Conservation (phyloP, 2,329 filamentous ascomycete species). For the Microsporum audouinii region DNA sequence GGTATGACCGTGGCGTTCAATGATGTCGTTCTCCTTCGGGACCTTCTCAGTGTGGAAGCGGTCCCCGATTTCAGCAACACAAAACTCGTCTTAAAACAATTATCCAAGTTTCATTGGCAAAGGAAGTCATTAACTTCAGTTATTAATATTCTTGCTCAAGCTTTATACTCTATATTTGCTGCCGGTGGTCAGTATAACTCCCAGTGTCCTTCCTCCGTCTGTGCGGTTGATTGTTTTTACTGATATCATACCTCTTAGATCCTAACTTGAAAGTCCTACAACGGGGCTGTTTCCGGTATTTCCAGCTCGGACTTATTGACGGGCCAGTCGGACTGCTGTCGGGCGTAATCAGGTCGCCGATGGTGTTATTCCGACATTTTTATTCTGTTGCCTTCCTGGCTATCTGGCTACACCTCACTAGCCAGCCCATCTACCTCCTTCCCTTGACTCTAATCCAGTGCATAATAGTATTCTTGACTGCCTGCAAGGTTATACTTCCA, state of each 20-base stretch:
- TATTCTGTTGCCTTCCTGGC: conserved; percentile 83
- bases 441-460: conserved; percentile 56
- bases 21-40: conserved; percentile 68
- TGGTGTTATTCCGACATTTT: conserved; percentile 80
- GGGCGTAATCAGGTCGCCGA: conserved; percentile 65
- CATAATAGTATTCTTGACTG: conserved; percentile 64
- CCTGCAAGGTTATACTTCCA: conserved; percentile 70
- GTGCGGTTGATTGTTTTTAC: conserved; percentile 5
- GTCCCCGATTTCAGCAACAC: conserved; percentile 61
- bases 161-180: conserved; percentile 82
- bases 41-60: conserved; percentile 57
- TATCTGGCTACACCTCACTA: conserved; percentile 57
- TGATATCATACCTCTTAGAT: conserved; percentile 34
- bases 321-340: conserved; percentile 72
- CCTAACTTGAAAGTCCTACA: conserved; percentile 67
- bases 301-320: conserved; percentile 60
- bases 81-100: conserved; percentile 52
- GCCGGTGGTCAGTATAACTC: conserved; percentile 48
- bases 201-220: neutral
- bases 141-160: conserved; percentile 96
- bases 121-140: conserved; percentile 73
- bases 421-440: conserved; percentile 43
- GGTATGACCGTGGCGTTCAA: conserved; percentile 98
- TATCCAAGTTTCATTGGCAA: conserved; percentile 72
- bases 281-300: conserved; percentile 86